Evolutionary conservation across 176 grass and related monocot genomes (phyloP).

Genomic region (Melocanna baccifera): DNA sequence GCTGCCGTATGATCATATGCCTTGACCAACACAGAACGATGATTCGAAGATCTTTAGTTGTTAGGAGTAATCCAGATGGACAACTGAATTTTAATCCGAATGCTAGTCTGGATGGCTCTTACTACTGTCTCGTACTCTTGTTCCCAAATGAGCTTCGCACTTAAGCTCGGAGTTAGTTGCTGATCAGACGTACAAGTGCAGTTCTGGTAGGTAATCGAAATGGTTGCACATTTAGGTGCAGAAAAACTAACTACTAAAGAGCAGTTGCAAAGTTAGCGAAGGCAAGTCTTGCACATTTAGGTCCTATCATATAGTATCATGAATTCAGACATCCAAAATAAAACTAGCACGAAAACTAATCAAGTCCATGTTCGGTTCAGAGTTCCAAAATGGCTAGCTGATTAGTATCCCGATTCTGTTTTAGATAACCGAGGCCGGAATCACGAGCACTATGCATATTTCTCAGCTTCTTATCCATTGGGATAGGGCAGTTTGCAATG

Average conservation of each 20-base stretch:
- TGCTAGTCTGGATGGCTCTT: neutral
- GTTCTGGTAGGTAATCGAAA: constrained; percentile 15
- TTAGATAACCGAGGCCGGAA: neutral
- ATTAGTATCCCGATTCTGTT: neutral
- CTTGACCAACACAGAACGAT: neutral
- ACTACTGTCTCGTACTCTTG: neutral
- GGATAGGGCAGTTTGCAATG: neutral
- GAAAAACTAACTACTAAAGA: neutral
- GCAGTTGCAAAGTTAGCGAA: neutral
- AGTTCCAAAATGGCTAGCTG: neutral
- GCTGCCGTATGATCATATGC: constrained; percentile 31
- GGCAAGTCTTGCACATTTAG: neutral
- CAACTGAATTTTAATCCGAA: neutral
- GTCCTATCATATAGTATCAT: neutral
- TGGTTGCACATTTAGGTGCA: constrained; percentile 1
- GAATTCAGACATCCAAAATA: neutral
- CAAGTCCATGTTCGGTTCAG: neutral
- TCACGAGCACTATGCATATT: neutral
- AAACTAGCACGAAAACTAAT: neutral
- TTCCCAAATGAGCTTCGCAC: neutral
- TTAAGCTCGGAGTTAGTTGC: neutral
- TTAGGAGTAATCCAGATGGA: neutral
- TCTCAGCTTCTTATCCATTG: constrained; percentile 19
- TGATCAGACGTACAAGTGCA: neutral
- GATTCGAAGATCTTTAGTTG: constrained; percentile 12